Conservation (phyloP, 2,329 filamentous ascomycete species). For the Cryphonectria nitschkei region DNA sequence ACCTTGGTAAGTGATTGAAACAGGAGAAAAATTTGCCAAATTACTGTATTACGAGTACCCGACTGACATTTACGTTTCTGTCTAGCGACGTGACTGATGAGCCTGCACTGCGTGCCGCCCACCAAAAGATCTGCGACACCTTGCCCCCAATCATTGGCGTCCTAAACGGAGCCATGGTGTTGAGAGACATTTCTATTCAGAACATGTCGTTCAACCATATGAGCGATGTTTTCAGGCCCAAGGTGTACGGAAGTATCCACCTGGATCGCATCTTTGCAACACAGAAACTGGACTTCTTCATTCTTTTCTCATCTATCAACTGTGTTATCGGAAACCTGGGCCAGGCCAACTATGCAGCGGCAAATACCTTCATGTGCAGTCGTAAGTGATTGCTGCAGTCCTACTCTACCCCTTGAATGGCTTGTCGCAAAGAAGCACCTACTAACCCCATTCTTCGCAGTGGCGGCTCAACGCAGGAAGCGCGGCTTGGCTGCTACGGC, state of each 20-base stretch:
- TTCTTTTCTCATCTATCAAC: constrained; percentile 45
- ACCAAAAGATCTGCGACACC: constrained; percentile 18
- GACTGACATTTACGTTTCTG: background rate
- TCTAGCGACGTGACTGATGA: constrained; percentile 29
- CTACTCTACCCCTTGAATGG: background rate
- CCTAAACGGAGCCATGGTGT: constrained; percentile 34
- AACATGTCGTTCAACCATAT: constrained; percentile 33
- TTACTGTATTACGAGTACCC: too few relatives aligned
- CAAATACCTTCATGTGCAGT: constrained; percentile 38
- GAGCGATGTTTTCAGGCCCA: constrained; percentile 31
- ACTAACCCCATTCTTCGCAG: background rate
- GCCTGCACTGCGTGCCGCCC: constrained; percentile 12
- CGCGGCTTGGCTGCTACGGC: constrained; percentile 27
- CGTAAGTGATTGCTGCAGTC: background rate
- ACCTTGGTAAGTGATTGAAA: background rate
- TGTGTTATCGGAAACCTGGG: constrained; percentile 49
- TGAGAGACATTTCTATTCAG: constrained; percentile 31
- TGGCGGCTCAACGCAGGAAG: constrained; percentile 29
- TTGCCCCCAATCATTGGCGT: constrained; percentile 32
- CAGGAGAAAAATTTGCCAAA: too few relatives aligned
- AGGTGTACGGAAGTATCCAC: constrained; percentile 33
- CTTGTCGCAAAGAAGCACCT: too few relatives aligned
- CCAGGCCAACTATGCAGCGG: constrained; percentile 49
- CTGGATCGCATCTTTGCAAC: constrained; percentile 34
- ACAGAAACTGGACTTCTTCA: constrained; percentile 42